Conservation (phyloP, 148 eudicot genomes). For the Linanthus parryae region DNA sequence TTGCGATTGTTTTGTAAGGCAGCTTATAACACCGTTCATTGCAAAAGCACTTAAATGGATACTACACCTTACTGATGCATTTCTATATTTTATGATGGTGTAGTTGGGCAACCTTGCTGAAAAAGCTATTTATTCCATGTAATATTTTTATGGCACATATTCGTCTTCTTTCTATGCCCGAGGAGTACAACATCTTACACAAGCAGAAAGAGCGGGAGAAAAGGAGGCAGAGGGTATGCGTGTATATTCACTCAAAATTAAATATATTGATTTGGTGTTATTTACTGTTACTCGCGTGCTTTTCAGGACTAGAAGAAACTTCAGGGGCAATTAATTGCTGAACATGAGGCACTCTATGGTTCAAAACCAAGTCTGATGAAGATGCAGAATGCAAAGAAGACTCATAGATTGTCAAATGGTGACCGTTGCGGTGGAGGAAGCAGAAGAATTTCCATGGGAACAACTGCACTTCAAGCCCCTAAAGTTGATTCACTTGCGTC, state of each 20-base stretch:
- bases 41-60: too few species aligned
- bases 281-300: background rate
- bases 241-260: too few species aligned
- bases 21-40: too few species aligned
- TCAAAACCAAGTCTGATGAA: slow-evolving; percentile 91
- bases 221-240: slow-evolving; percentile 81
- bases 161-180: slow-evolving; percentile 63
- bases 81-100: too few species aligned
- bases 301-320: slow-evolving; percentile 91
- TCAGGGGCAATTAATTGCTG: slow-evolving; percentile 73
- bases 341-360: slow-evolving; percentile 78
- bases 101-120: too few species aligned
- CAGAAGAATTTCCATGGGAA: too few species aligned
- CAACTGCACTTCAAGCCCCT: too few species aligned
- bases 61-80: too few species aligned
- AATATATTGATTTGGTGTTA: background rate
- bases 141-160: slow-evolving; percentile 21
- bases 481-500: too few species aligned
- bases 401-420: slow-evolving; percentile 54
- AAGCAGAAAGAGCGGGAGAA: slow-evolving; percentile 79
- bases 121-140: background rate
- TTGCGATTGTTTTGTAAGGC: too few species aligned
- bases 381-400: slow-evolving; percentile 56
- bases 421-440: too few species aligned
- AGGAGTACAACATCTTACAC: slow-evolving; percentile 43